These are phyloP conservation scores for Arthrobotrys musiformis DNA, from an alignment of 2,329 filamentous ascomycete species.

Conservation along the genomic window DNA sequence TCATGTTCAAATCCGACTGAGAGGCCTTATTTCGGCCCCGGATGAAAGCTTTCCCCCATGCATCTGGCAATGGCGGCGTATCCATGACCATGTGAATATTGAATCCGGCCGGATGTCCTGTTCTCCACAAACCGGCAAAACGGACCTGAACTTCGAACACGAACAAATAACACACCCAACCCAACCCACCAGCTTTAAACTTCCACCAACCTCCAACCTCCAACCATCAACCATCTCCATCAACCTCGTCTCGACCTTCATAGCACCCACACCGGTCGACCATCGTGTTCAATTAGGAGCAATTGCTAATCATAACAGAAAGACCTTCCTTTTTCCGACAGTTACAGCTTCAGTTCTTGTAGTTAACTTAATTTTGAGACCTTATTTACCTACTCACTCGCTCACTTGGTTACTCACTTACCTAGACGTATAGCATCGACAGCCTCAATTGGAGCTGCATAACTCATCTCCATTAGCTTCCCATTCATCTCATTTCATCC, in stretches of 20 bases:
- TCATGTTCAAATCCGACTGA: not conserved
- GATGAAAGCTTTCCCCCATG: constrained; percentile 22
- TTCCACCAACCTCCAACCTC: not conserved
- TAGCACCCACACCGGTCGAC: not conserved
- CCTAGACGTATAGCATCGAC: not conserved
- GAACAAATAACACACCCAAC: not conserved
- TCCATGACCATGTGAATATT: constrained; percentile 39
- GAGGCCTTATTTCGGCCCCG: constrained; percentile 25
- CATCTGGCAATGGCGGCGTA: too few species aligned
- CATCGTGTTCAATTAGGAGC: not conserved
- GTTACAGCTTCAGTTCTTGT: not conserved
- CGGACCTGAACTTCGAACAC: not conserved
- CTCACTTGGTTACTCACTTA: not conserved
- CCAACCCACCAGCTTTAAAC: too few species aligned
- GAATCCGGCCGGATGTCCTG: constrained; percentile 26
- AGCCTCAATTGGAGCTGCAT: constrained; percentile 8
- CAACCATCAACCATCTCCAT: not conserved
- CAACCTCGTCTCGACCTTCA: not conserved
- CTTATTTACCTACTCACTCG: too few species aligned
- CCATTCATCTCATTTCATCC: constrained; percentile 27
- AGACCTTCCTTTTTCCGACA: constrained; percentile 1
- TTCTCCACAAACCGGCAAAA: constrained; percentile 12
- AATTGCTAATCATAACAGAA: too few species aligned
- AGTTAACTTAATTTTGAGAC: not conserved
- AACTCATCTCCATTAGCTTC: constrained; percentile 16